A percentile compares a stretch with the other conserved stretches of the same genome.
These are phyloP conservation scores for Phytophthora kernoviae DNA, from an alignment of 352 stramenopile species.

Conservation along the genomic window DNA sequence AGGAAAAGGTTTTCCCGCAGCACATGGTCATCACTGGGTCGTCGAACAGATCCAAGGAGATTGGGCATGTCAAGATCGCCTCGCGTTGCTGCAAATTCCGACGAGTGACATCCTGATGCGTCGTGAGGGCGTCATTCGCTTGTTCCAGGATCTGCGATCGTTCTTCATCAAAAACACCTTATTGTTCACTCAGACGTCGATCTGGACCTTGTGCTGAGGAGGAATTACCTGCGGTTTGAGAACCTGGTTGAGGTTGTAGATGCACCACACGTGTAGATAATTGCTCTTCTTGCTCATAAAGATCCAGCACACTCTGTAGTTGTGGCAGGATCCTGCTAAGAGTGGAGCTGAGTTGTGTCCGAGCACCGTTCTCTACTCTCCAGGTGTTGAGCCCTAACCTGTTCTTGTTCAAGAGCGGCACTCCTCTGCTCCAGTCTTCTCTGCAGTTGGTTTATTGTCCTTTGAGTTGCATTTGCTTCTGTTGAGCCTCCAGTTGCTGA, in stretches of 20 bases:
- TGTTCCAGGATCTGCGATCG: conserved; percentile 20
- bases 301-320: conserved; percentile 10
- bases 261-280: background rate
- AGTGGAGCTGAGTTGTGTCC: background rate
- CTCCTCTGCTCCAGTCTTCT: background rate
- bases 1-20: conserved; percentile 34
- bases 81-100: conserved; percentile 15
- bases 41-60: conserved; percentile 32
- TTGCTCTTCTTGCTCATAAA: conserved; percentile 25
- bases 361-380: background rate
- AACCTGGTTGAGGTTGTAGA: background rate
- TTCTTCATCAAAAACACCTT: conserved; percentile 17
- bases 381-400: background rate
- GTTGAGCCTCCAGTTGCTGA: background rate
- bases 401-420: background rate
- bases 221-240: background rate
- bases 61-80: conserved; percentile 23
- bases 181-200: conserved; percentile 7
- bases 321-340: conserved; percentile 17
- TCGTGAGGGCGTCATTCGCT: conserved; percentile 12
- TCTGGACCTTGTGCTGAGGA: conserved; percentile 3
- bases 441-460: background rate
- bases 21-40: conserved; percentile 26
- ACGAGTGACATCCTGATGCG: conserved; percentile 8
- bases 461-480: background rate